A percentile compares a stretch with the other conserved stretches of the same genome.
These are phyloP conservation scores for Chlamydomonas incerta DNA, from an alignment of 139 green algal species.

Conservation along the genomic window DNA sequence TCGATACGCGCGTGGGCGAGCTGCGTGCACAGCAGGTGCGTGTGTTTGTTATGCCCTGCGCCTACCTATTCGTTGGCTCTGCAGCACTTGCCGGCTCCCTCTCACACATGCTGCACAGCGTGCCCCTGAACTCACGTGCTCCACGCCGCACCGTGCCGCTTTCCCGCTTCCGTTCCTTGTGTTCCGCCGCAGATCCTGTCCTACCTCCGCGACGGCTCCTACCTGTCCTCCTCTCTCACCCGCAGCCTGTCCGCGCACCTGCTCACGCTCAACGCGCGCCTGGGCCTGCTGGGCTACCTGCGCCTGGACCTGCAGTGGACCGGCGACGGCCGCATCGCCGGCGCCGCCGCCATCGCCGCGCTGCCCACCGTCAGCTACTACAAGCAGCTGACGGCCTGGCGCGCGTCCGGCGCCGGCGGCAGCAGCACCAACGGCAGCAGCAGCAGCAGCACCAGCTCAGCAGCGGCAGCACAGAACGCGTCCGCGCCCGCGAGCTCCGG, in stretches of 20 bases:
- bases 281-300: not conserved
- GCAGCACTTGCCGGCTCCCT: no score
- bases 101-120: no score
- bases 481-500: no score
- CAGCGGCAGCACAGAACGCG: no score
- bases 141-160: no score
- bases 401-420: no score
- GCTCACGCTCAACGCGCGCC: not conserved
- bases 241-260: not conserved
- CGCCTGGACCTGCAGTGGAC: not conserved
- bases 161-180: no score
- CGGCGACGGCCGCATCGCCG: not conserved
- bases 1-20: not conserved
- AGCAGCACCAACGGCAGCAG: no score
- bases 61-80: no score
- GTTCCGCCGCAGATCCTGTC: not conserved
- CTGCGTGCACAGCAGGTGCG: not conserved
- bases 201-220: not conserved
- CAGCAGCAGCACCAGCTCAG: no score
- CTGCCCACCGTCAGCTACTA: not conserved
- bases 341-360: not conserved
- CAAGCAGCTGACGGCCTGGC: not conserved
- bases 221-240: not conserved
- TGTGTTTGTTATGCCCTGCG: no score
- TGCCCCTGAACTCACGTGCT: no score